These are phyloP conservation scores for Fusarium miscanthi DNA, from an alignment of 2,329 filamentous ascomycete genomes.

Conservation along the genomic window DNA sequence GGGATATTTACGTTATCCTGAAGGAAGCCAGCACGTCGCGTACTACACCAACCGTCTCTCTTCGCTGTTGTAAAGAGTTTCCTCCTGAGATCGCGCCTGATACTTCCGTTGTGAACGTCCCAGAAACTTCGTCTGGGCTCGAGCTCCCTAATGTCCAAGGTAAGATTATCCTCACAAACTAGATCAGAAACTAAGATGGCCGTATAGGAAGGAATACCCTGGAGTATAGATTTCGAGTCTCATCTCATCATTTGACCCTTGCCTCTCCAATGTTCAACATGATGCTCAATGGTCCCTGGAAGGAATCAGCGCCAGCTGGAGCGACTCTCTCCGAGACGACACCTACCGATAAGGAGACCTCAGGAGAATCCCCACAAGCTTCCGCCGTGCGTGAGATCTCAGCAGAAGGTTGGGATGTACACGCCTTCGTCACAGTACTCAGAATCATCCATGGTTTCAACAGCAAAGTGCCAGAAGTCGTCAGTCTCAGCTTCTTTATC, in stretches of 20 bases:
- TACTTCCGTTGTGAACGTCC: neutral
- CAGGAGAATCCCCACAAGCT: neutral
- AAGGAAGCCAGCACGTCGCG: rapidly evolving
- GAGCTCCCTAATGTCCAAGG: neutral
- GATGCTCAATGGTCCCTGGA: neutral
- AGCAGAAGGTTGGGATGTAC: neutral
- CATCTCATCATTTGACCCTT: neutral
- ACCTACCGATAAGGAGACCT: no score
- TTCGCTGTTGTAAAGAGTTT: neutral
- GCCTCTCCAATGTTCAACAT: neutral
- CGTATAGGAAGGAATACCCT: neutral
- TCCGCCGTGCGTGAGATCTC: neutral
- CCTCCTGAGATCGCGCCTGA: neutral
- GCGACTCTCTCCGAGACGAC: no score
- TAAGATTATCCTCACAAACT: neutral
- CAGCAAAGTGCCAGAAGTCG: neutral
- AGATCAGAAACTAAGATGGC: neutral
- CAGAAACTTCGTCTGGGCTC: neutral
- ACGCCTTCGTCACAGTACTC: neutral
- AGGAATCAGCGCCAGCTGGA: rapidly evolving
- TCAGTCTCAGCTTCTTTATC: neutral
- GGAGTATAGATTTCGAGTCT: neutral
- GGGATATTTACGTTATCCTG: neutral
- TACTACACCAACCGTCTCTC: neutral
- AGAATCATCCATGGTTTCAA: neutral